Base-by-base conservation (phyloP, 2,329 filamentous ascomycete species). In the Phaeoacremonium minimum region DNA sequence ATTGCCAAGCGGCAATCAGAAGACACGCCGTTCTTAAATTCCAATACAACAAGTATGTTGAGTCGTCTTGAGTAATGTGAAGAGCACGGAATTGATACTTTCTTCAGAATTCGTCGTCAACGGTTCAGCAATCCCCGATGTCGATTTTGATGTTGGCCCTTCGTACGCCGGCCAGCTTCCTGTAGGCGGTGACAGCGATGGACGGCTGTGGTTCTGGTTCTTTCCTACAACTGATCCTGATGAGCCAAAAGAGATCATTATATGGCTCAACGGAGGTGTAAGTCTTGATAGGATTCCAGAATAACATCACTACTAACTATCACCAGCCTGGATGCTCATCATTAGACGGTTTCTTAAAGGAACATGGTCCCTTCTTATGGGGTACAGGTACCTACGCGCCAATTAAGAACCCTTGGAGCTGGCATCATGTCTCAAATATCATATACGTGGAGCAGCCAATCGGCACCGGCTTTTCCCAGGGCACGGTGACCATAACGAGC, bases 351-450 rank as follows among this genome's bases (percentile, higher is more conserved):
- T 64, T 88, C 4, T 55, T 89, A 13, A 81, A 84, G 33, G 84
- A 88, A 49, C 87, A 86, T 47, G 83, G 85, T 0, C 80, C 83
- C 0, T 81, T 85, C 49, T 41, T 71, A 4, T 84, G 80, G 79
- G 73, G 80, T 50, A 66, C 73, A 8, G 85, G 85, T 18, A 87
- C 80, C 1, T 71, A 68, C 33, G 65, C 68, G 4, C 81, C 83
- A 0, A 65, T 76, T 0, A 64, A 65, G 30, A 87, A 87, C 48
- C 69, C 73, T 0, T 87, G 81, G 61, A 74, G 73, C 7, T 87
- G 82, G 82, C 74, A 75, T 33, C 83, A 83, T 35, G 56, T 88
- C 16, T 84, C 83, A 32, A 87, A 87, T 54, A 75, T 87, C 51
- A 64, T 89, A 17, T 89, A 80, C 77, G 69, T 83, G 5, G 83